Conservation (phyloP, 495 filamentous ascomycete species). For the Tuber borchii region DNA sequence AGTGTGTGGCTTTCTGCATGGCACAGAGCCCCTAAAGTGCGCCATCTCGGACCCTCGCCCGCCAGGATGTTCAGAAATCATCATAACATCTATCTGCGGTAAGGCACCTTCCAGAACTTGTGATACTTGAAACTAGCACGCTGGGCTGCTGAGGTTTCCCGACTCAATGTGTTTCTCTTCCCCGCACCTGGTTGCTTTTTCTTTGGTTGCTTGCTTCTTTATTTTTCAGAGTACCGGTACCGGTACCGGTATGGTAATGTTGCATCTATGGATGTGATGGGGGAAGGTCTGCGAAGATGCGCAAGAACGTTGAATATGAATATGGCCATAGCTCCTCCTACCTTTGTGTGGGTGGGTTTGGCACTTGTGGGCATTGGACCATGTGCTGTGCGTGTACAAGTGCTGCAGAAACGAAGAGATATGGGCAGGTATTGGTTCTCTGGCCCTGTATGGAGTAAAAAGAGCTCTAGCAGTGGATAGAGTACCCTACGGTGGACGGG, state of each 20-base stretch:
- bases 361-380: not conserved
- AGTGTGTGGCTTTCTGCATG: slow-evolving; percentile 1
- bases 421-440: not conserved
- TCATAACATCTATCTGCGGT: not conserved
- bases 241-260: not conserved
- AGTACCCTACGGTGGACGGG: not conserved
- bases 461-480: not conserved
- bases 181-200: not conserved
- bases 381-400: not conserved
- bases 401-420: not conserved
- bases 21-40: not conserved
- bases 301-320: not conserved
- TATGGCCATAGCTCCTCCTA: not conserved
- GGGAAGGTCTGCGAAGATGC: not conserved
- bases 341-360: not conserved
- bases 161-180: not conserved
- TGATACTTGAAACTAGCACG: not conserved
- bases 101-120: not conserved
- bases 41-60: not conserved
- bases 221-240: not conserved
- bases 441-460: not conserved
- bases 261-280: not conserved
- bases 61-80: not conserved
- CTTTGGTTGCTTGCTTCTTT: not conserved
- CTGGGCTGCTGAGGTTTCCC: not conserved